These are phyloP conservation scores for Magnusiomyces magnusii DNA, from an alignment of 1,139 yeast genomes.

Conservation along the genomic window DNA sequence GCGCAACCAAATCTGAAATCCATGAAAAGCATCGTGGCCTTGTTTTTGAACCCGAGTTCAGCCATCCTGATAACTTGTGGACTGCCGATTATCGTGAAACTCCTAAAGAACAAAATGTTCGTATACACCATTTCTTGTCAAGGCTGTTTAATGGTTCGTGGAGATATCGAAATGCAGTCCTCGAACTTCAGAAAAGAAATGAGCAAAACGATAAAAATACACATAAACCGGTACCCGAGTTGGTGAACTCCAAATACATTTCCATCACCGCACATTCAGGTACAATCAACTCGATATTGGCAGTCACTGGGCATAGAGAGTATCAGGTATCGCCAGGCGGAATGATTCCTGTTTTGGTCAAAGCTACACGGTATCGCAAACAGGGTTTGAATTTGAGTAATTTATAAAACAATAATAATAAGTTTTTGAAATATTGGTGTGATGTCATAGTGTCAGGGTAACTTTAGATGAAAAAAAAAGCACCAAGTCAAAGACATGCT, in stretches of 20 bases:
- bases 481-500: too few species aligned
- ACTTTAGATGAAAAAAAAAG: too few species aligned
- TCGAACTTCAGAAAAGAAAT: neutral
- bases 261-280: constrained; percentile 60
- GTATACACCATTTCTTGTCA: constrained; percentile 46
- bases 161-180: neutral
- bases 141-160: constrained; percentile 33
- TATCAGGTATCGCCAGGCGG: constrained; percentile 59
- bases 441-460: neutral
- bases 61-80: constrained; percentile 44
- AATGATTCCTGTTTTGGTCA: constrained; percentile 52
- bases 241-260: constrained; percentile 30
- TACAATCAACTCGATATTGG: constrained; percentile 46
- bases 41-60: constrained; percentile 39
- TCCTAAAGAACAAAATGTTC: constrained; percentile 42
- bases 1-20: constrained; percentile 41
- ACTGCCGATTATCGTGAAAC: constrained; percentile 40
- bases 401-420: too few species aligned
- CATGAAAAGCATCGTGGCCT: constrained; percentile 33
- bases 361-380: constrained; percentile 6
- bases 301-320: constrained; percentile 46
- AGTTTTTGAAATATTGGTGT: too few species aligned
- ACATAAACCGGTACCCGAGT: neutral
- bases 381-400: neutral
- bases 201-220: neutral